Conservation (phyloP, 306 rosid genomes). For the Lagenaria siceraria region DNA sequence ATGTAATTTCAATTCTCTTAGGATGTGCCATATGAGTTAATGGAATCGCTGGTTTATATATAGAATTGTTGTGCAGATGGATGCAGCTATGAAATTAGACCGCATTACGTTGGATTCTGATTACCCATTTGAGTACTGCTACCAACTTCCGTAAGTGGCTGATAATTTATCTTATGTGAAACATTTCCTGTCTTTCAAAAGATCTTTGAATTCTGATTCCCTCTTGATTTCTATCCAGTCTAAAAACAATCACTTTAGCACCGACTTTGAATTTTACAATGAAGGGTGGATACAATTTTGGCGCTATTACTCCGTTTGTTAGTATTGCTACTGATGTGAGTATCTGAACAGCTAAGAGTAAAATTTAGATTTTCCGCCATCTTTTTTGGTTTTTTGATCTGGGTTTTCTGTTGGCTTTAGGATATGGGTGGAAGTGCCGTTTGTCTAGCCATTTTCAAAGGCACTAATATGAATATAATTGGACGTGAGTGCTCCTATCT, state of each 20-base stretch:
- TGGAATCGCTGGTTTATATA: background rate
- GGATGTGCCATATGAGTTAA: background rate
- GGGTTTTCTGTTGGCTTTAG: constrained; percentile 24
- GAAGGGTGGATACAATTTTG: constrained; percentile 50
- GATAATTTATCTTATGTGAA: background rate
- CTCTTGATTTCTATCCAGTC: constrained; percentile 21
- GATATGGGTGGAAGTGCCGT: constrained; percentile 3
- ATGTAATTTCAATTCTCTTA: background rate
- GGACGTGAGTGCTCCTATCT: constrained; percentile 59
- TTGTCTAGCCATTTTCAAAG: constrained; percentile 48
- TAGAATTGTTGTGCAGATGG: constrained; percentile 38
- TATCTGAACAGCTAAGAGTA: too few species aligned
- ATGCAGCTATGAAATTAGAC: constrained; percentile 18
- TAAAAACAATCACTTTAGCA: constrained; percentile 7
- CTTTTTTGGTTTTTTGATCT: too few species aligned
- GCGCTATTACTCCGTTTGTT: constrained; percentile 20
- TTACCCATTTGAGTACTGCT: constrained; percentile 72
- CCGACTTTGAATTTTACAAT: constrained; percentile 50
- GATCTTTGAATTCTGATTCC: background rate
- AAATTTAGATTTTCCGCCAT: background rate
- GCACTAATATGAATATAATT: constrained; percentile 42
- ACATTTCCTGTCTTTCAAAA: background rate
- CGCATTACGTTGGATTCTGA: constrained; percentile 13
- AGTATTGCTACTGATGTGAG: constrained; percentile 10
- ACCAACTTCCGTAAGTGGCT: constrained; percentile 34